Evolutionary conservation across 2,329 filamentous ascomycete genomes (phyloP), one percentile per base, ranked within the genome.

Genomic region (Cercospora janseana): DNA sequence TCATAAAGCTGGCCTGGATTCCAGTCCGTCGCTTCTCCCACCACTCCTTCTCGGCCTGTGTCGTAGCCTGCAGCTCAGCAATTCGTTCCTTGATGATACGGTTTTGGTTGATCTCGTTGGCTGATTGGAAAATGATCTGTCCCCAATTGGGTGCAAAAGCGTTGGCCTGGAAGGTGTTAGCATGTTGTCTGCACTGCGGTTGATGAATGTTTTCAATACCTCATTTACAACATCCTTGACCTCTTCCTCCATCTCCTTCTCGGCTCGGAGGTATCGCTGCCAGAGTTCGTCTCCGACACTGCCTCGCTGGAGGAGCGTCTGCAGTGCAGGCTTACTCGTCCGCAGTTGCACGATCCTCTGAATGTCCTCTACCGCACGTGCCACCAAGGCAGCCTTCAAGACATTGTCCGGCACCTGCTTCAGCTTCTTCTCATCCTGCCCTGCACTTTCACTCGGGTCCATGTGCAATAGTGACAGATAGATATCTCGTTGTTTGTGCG

Each of bases 161-260:
- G 68, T 97, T 97, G 63, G 94, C 93, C 89, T 96, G 59, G 20
- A 38, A 15, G 37, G 4, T 27, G 32, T 57, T 51, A 58, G 56
- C 24, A 21, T 4, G 9, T 32, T 16, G 15, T 16, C 20, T 13
- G n/a, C 20, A 27, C 31, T 5, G 31, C 31, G 26, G n/a, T 37
- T 29, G 31, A 23, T n/a, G 6, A 16, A 29, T 31, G 6, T 38
- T 20, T 23, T 42, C 9, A 21, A 62, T 78, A 94, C 90, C 83
- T 97, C 92, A 62, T 84, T 81, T 26, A 97, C 90, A 18, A 97
- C 92, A 71, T 98, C 93, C 63, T 88, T 82, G 55, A 98, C 78
- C 73, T 98, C 93, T 60, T 90, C 88, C 73, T 98, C 91, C 77
- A 97, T 94, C 73, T 98, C 93, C 75, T 94, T 91, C 79, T 98